Evolutionary conservation across 495 filamentous ascomycete genomes (phyloP).

Genomic region (Penicillium parvum): DNA sequence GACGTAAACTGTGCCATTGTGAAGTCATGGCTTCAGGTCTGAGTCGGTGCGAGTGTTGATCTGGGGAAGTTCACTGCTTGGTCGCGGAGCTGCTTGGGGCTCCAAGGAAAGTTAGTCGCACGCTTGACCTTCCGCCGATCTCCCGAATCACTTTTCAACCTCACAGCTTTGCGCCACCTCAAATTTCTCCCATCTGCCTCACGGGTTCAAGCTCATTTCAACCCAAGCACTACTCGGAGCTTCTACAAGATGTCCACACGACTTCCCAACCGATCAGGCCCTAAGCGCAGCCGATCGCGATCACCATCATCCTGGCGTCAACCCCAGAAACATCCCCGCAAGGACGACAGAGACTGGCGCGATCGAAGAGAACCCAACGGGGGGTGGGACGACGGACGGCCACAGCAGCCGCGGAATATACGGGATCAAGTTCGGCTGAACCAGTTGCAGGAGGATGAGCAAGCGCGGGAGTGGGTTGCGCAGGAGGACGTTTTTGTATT

Average conservation of each 20-base stretch:
- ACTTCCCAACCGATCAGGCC: conserved; percentile 27
- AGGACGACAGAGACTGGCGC: conserved; percentile 30
- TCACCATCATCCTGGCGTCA: conserved; percentile 42
- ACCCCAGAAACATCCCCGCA: conserved; percentile 35
- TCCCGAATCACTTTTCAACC: conserved; percentile 16
- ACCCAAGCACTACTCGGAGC: background rate
- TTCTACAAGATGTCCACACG: conserved; percentile 30
- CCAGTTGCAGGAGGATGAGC: conserved; percentile 66
- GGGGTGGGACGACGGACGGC: conserved; percentile 18
- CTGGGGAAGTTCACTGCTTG: too few relatives aligned
- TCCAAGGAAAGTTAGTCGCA: conserved; percentile 26
- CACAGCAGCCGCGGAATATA: conserved; percentile 35
- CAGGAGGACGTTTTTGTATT: conserved; percentile 96
- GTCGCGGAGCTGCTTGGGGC: conserved; percentile 16
- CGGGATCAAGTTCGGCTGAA: conserved; percentile 54
- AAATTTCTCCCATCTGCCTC: background rate
- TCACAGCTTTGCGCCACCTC: conserved; percentile 8
- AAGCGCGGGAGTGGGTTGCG: conserved; percentile 78
- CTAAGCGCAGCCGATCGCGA: conserved; percentile 40
- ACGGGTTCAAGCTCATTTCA: background rate
- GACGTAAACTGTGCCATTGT: conserved; percentile 35
- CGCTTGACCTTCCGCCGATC: conserved; percentile 29
- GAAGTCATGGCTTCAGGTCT: conserved; percentile 29
- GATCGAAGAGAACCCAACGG: conserved; percentile 21
- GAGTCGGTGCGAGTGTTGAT: too few relatives aligned